Base-by-base conservation (phyloP, 176 grass and related monocot genomes). In the Poa pratensis region DNA sequence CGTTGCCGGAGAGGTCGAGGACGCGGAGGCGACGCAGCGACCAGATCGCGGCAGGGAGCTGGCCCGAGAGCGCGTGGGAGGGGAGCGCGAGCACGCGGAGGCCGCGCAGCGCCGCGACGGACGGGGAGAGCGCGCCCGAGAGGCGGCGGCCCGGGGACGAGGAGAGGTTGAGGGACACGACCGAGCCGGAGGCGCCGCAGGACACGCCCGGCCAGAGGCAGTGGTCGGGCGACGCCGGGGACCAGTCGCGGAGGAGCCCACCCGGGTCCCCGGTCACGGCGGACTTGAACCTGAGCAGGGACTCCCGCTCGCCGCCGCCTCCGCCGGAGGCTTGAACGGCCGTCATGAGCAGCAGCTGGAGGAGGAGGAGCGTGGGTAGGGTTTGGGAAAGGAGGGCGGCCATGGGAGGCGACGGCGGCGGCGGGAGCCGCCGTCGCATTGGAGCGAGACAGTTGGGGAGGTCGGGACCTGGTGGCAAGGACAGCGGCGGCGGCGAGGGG, bases 161-260 rank as follows among this genome's bases (percentile, higher is more conserved):
- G 46, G 93, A 87, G 61, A 98, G 10, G 74, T 87, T 85, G 80
- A 98, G 89, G 18, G 84, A 82, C 9, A 86, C 83, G 5, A 98
- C 91, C 75, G 89, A 77, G 15, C 91, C 90, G 24, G 46, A 28
- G 3, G 48, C 66, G 63, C 83, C 84, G 85, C 96, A 98, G 22
- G 81, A 83, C 20, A 98, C 81, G 55, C 96, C 96, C 3, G 83
- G 53, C 96, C 96, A 98, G 61, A 24, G 37, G 86, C 96, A 98
- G 89, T 91, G 84, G 76, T 90, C 81, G 11, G 4, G 3, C 30
- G 86, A 83, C 3, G 42, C 35, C 17, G 83, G 37, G 0, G 85
- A n/a, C 96, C 96, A 98, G 81, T 2, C 83, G 6, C 61, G 54
- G 42, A 98, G 91, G 19, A 89, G 86, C 2, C 80, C 92, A 37